These are phyloP conservation scores for Pontederia paniculata DNA, from an alignment of 176 grass and related monocot genomes.

Conservation along the genomic window DNA sequence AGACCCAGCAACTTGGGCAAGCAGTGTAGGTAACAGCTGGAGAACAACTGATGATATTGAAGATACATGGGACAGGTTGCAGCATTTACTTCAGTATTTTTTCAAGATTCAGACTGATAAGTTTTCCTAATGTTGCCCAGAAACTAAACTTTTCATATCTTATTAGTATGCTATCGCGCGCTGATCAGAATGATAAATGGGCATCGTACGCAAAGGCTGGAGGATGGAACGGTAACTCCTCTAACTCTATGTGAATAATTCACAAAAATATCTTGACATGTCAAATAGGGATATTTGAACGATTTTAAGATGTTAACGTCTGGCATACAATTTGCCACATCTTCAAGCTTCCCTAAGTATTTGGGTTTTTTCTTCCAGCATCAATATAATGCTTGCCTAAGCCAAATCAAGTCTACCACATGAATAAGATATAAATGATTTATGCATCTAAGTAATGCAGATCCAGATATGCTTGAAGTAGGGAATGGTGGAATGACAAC, in stretches of 20 bases:
- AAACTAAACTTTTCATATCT: background rate
- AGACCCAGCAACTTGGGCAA: conserved; percentile 82
- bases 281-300: too few species aligned
- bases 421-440: too few species aligned
- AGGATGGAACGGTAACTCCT: conserved; percentile 76
- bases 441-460: background rate
- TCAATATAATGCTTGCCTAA: too few species aligned
- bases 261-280: too few species aligned
- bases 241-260: too few species aligned
- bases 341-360: too few species aligned
- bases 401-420: background rate
- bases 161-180: conserved; percentile 59
- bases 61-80: conserved; percentile 68
- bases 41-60: conserved; percentile 82
- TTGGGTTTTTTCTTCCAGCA: too few species aligned
- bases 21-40: conserved; percentile 75
- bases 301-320: too few species aligned
- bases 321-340: too few species aligned
- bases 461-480: too few species aligned
- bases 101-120: background rate
- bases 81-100: background rate
- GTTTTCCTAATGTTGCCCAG: background rate
- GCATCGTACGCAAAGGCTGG: background rate
- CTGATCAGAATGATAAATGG: conserved; percentile 1
- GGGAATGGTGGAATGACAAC: too few species aligned